Conservation (phyloP, 2,329 filamentous ascomycete genomes). For the Fusarium setosum region DNA sequence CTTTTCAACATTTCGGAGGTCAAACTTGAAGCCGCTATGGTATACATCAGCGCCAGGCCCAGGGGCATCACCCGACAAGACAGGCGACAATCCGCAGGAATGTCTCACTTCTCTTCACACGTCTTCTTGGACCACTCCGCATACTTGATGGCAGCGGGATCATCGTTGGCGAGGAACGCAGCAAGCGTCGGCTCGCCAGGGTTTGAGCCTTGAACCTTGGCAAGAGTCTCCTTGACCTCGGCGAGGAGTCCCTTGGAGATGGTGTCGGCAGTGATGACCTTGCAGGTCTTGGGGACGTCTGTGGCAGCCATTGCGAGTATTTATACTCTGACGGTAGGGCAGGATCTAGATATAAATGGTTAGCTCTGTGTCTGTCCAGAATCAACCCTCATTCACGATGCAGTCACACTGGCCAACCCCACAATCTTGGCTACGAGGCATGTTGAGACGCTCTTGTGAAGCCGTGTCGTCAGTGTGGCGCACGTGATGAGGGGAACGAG, state of each 20-base stretch:
- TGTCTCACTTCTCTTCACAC: constrained; percentile 89
- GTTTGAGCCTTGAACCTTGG: constrained; percentile 71
- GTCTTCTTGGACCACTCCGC: constrained; percentile 98
- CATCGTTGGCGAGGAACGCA: constrained; percentile 91
- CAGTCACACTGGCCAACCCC: constrained; percentile 31
- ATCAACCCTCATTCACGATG: constrained; percentile 21
- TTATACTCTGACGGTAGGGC: constrained; percentile 13
- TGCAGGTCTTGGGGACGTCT: constrained; percentile 78
- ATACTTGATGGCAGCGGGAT: constrained; percentile 92
- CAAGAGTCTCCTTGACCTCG: constrained; percentile 82
- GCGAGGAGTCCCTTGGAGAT: constrained; percentile 85
- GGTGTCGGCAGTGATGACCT: constrained; percentile 89
- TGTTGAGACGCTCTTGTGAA: constrained; percentile 17
- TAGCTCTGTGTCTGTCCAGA: constrained; percentile 13
- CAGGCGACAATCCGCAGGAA: constrained; percentile 31
- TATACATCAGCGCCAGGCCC: constrained; percentile 37
- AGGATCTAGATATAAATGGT: constrained; percentile 21
- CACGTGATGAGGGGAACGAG: constrained; percentile 20
- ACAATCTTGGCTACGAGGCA: constrained; percentile 29
- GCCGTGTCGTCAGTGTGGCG: constrained; percentile 18
- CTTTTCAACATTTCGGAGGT: constrained; percentile 84
- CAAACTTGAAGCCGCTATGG: constrained; percentile 86
- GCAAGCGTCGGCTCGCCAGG: constrained; percentile 78
- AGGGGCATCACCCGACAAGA: constrained; percentile 30
- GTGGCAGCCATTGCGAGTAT: constrained; percentile 43